Percentiles rank a stretch among this genome's conserved stretches.
Conservation (phyloP, 495 filamentous ascomycete genomes). For the Penicillium desertorum region DNA sequence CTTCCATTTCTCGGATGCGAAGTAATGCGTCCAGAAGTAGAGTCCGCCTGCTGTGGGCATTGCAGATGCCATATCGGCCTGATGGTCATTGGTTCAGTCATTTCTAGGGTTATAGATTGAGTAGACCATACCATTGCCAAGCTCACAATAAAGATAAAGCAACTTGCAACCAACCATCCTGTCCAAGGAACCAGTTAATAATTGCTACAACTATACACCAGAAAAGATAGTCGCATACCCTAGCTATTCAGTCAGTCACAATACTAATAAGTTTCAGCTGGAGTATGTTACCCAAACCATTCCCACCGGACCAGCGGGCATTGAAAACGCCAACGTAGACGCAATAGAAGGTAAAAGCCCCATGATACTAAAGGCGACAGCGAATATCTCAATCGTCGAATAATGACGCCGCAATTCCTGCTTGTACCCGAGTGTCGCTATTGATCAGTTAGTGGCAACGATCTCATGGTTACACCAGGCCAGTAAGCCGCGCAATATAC, state of each 20-base stretch:
- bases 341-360: slow-evolving; percentile 70
- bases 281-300: slow-evolving; percentile 60
- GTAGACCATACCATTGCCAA: slow-evolving; percentile 56
- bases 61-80: slow-evolving; percentile 65
- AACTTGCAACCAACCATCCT: slow-evolving; percentile 63
- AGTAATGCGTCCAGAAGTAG: slow-evolving; percentile 73
- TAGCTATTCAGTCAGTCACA: slow-evolving; percentile 19
- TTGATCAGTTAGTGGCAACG: not conserved
- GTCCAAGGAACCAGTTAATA: slow-evolving; percentile 18
- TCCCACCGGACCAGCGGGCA: slow-evolving; percentile 66
- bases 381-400: slow-evolving; percentile 65
- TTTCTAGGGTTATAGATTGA: not conserved
- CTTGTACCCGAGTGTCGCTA: slow-evolving; percentile 60
- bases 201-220: not conserved
- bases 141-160: slow-evolving; percentile 64
- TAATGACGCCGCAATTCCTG: slow-evolving; percentile 69
- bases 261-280: not conserved
- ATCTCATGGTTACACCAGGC: not conserved
- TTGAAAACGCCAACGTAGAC: slow-evolving; percentile 61
- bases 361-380: slow-evolving; percentile 73
- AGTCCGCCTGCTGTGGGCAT: slow-evolving; percentile 71
- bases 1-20: slow-evolving; percentile 56
- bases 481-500: not conserved
- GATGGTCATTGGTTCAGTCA: not conserved
- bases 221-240: slow-evolving; percentile 23